Evolutionary conservation across 83 land plant species (phyloP), one percentile per base, ranked within the genome.

Genomic region (Larix sibirica): DNA sequence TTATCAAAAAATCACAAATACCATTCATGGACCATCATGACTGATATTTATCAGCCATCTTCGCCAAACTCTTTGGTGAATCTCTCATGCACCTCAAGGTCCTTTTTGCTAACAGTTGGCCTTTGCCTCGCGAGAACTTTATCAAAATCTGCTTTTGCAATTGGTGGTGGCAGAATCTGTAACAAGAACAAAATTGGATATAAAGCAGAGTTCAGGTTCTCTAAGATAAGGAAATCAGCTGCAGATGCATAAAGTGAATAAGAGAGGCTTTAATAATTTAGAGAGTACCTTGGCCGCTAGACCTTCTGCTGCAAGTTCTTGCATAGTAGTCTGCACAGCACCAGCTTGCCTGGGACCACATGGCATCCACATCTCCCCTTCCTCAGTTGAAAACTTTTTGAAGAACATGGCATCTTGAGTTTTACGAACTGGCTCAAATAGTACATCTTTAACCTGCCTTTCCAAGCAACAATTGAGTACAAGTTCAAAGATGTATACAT

Each of bases 401-500:
- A 97, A 97, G 77, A 88, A 94, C 98, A 96, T 96, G 21, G 99
- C 99, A 87, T 97, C 99, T 88, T 97, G 99, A 14, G 99, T 94
- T 86, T 97, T 97, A 4, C 99, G 95, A 47, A 97, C 98, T 54
- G 99, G 99, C 81, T 97, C 97, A 85, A 97, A 97, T 6, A 97
- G 90, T 9, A 97, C 99, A 86, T 97, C 98, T 85, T 96, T 97
- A 42, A 97, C 98, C 98, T 95, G 87, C 59, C 7, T 79, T 4
- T 18, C 20, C 31, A 9, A 69, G 66, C 44, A 59, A 62, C 16
- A 6, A 67, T 16, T 40, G 26, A 80, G 18, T 66, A 28, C 26
- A 66, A 68, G 18, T 17, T 68, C 2, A 77, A 83, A 5, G 80
- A 58, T 10, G 17, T 0, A 79, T 20, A 26, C 1, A 14, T 10